Percentiles rank a stretch among this genome's conserved stretches.
Evolutionary conservation across 768 basidiomycete species (phyloP).

Genomic region (Termitomyces sp.): DNA sequence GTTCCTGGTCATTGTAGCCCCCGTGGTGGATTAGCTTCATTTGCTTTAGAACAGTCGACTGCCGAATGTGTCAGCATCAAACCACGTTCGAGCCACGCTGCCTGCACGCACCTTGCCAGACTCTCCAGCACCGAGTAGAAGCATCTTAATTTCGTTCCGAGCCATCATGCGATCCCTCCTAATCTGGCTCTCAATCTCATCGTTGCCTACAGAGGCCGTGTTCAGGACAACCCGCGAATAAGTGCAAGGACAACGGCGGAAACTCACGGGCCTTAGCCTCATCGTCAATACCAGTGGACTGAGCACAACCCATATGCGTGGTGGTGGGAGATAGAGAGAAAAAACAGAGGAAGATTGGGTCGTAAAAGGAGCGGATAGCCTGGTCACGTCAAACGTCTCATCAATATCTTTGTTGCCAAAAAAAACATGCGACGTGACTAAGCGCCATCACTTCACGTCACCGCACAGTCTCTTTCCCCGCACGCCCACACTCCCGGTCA

Average conservation of each 20-base stretch:
- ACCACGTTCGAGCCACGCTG: neutral
- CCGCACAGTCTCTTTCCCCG: no score
- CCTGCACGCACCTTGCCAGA: constrained; percentile 74
- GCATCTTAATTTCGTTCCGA: constrained; percentile 96
- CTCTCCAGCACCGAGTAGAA: constrained; percentile 93
- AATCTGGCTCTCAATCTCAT: constrained; percentile 91
- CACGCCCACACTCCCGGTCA: no score
- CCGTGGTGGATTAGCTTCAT: constrained; percentile 4
- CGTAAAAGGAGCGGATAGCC: neutral
- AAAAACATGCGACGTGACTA: no score
- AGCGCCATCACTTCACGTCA: no score
- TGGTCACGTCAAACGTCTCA: no score
- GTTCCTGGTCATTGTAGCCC: neutral
- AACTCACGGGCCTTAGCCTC: constrained; percentile 81
- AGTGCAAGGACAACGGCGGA: neutral
- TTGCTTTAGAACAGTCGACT: neutral
- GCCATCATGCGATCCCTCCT: constrained; percentile 84
- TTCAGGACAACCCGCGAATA: neutral
- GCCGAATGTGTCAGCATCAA: neutral
- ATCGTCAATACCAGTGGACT: constrained; percentile 66
- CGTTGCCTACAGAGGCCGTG: constrained; percentile 56
- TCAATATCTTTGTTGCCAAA: no score
- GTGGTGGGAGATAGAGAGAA: neutral
- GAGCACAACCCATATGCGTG: constrained; percentile 64
- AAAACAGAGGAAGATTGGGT: neutral